These are phyloP conservation scores for Vaccinium macrocarpon DNA, from an alignment of 148 eudicot species.

Conservation along the genomic window DNA sequence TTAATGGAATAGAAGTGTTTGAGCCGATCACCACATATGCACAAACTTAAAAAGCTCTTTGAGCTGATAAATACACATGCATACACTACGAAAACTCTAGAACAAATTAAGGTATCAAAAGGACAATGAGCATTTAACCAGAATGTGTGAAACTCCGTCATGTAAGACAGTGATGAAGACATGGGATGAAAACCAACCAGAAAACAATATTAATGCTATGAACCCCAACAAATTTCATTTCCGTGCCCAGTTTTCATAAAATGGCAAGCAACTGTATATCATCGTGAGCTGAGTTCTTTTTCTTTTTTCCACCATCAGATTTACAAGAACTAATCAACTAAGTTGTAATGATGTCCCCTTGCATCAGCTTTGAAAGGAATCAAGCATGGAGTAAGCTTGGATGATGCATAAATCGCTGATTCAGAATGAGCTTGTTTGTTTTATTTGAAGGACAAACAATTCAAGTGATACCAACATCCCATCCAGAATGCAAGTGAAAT, in stretches of 20 bases:
- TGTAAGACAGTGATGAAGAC: neutral
- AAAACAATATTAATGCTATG: neutral
- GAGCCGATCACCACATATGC: neutral
- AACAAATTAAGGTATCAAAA: neutral
- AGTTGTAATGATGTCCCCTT: neutral
- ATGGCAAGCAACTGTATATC: neutral
- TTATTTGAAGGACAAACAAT: neutral
- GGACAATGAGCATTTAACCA: neutral
- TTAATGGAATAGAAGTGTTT: neutral
- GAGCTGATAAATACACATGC: neutral
- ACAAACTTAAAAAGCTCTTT: neutral
- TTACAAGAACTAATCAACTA: neutral
- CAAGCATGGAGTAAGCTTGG: neutral
- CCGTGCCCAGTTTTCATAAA: neutral
- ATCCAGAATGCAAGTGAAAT: neutral
- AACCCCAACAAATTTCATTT: neutral
- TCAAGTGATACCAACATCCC: neutral
- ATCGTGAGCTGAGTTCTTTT: neutral
- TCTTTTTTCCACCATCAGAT: neutral
- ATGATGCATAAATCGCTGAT: neutral
- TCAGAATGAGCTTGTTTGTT: neutral
- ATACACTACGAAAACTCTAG: neutral
- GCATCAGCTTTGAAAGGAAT: constrained; percentile 1
- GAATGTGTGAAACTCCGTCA: neutral
- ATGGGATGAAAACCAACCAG: neutral